phyloP scores from a whole-genome alignment of 164 flowering plant species.

The Tetracentron sinense region DNA sequence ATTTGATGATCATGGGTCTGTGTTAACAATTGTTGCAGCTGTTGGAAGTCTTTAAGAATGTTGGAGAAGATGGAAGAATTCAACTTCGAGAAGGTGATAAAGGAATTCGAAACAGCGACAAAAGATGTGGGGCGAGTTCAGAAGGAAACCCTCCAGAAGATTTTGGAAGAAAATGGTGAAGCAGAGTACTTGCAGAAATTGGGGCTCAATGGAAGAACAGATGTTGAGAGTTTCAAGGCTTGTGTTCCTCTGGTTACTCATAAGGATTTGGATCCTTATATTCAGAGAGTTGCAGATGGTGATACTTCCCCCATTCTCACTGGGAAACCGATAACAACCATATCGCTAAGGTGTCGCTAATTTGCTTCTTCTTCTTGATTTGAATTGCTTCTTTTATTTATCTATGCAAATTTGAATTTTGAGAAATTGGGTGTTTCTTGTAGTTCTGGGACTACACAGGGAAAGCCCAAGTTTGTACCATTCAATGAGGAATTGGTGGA shows the following conservation, averaged over 20 bases:
- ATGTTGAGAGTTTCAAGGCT: slow-evolving; percentile 59
- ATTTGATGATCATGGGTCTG: neutral
- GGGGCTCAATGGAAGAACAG: slow-evolving; percentile 81
- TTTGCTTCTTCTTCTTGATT: neutral
- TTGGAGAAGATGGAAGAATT: slow-evolving; percentile 52
- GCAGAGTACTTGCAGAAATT: slow-evolving; percentile 60
- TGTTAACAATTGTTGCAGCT: neutral
- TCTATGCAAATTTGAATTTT: neutral
- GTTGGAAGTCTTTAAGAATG: slow-evolving; percentile 31
- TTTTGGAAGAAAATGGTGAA: slow-evolving; percentile 63
- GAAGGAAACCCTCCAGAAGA: slow-evolving; percentile 57
- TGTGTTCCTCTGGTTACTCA: slow-evolving; percentile 70
- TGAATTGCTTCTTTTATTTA: neutral
- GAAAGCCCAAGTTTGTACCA: slow-evolving; percentile 78
- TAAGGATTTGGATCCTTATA: slow-evolving; percentile 66
- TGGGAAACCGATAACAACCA: slow-evolving; percentile 62
- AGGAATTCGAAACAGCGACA: slow-evolving; percentile 68
- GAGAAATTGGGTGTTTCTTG: slow-evolving; percentile 11
- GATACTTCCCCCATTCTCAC: slow-evolving; percentile 64
- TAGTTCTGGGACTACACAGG: slow-evolving; percentile 92
- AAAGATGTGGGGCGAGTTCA: slow-evolving; percentile 68
- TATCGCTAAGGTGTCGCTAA: slow-evolving; percentile 62
- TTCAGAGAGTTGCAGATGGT: slow-evolving; percentile 71
- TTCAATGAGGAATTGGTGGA: slow-evolving; percentile 69
- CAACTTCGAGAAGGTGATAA: slow-evolving; percentile 44